These are phyloP conservation scores for Hibiscus tridactylites DNA, from an alignment of 345 rosid genomes.

Conservation along the genomic window DNA sequence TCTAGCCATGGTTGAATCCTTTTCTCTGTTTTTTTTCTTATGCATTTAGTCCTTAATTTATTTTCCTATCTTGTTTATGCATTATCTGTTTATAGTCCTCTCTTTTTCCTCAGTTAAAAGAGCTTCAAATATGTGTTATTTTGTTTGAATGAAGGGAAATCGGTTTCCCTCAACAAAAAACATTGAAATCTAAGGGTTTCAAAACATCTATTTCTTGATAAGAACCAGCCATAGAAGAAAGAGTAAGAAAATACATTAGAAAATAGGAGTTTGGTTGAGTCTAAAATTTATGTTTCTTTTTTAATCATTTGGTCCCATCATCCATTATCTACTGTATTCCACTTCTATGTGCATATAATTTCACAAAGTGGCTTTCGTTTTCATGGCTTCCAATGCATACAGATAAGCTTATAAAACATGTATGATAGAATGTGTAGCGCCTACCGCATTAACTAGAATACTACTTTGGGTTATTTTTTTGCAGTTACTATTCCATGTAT, in stretches of 20 bases:
- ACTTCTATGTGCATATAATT: neutral
- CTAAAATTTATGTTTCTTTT: no score
- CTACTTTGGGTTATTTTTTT: neutral
- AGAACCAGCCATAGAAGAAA: no score
- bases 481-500: constrained; percentile 69
- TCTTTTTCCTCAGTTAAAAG: no score
- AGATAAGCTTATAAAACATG: neutral
- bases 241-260: neutral
- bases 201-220: constrained; percentile 1
- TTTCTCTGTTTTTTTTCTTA: neutral
- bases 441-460: neutral
- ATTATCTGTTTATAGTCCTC: no score
- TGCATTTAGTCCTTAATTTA: neutral
- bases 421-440: no score
- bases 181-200: no score
- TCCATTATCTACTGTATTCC: constrained; percentile 17
- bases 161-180: no score
- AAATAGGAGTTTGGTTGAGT: neutral
- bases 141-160: no score
- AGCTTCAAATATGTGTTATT: no score
- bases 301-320: constrained; percentile 23
- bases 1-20: neutral
- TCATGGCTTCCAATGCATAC: constrained; percentile 18
- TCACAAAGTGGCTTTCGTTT: constrained; percentile 26
- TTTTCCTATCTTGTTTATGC: no score